A percentile compares a stretch with the other conserved stretches of the same genome.
phyloP scores from a whole-genome alignment of 1,139 yeast genomes.

The Diutina pseudorugosa region DNA sequence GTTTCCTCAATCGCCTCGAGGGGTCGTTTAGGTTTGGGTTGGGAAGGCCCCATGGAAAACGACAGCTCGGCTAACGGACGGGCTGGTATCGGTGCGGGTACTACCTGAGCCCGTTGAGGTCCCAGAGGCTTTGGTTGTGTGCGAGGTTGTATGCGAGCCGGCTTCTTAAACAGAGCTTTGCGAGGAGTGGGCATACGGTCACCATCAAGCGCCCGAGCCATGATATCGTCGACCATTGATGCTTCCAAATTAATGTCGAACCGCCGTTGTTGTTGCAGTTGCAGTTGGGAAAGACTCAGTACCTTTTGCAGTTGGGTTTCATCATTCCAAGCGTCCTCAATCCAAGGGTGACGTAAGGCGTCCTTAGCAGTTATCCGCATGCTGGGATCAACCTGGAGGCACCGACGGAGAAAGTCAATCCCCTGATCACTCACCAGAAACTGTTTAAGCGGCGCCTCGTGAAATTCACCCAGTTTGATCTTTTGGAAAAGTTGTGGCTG shows the following conservation, averaged over 20 bases:
- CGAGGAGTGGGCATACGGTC: conserved; percentile 5
- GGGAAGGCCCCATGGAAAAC: neutral
- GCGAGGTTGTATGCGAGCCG: conserved; percentile 29
- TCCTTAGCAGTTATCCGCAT: conserved; percentile 57
- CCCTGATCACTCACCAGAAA: conserved; percentile 54
- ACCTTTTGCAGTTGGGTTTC: conserved; percentile 19
- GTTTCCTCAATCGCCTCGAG: conserved; percentile 1
- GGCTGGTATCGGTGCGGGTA: neutral
- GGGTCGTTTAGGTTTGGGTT: neutral
- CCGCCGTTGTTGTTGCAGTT: conserved; percentile 50
- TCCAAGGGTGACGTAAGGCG: conserved; percentile 67
- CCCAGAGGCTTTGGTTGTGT: neutral
- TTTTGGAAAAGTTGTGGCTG: conserved; percentile 75
- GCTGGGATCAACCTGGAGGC: conserved; percentile 67
- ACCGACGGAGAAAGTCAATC: conserved; percentile 51
- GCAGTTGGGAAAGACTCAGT: conserved; percentile 57
- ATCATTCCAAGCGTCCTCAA: conserved; percentile 22
- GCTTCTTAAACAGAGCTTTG: conserved; percentile 21
- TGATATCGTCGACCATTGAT: conserved; percentile 2
- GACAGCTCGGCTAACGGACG: neutral
- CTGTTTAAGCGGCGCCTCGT: conserved; percentile 64
- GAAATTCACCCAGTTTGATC: conserved; percentile 68
- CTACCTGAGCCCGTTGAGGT: neutral
- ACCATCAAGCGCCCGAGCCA: neutral
- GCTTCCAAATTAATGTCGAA: conserved; percentile 17